These are phyloP conservation scores for Penicillium lividum DNA, from an alignment of 495 filamentous ascomycete species.

Conservation along the genomic window DNA sequence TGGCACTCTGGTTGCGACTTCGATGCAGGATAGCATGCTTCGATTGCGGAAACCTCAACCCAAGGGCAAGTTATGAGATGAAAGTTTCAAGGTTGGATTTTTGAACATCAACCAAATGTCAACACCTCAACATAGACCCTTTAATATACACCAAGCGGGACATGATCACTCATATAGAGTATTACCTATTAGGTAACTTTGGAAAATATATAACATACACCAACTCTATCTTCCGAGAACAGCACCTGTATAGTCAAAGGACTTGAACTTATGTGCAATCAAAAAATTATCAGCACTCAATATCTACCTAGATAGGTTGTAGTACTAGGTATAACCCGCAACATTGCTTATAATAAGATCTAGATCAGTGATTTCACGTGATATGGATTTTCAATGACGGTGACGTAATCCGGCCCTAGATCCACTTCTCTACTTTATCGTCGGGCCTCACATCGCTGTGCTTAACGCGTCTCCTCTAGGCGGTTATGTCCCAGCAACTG, in stretches of 20 bases:
- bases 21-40: slow-evolving; percentile 63
- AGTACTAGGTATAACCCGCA: no score
- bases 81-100: not conserved
- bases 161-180: no score
- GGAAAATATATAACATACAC: no score
- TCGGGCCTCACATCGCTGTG: not conserved
- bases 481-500: slow-evolving; percentile 2
- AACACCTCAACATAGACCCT: not conserved
- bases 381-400: not conserved
- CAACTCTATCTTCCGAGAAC: no score
- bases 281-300: no score
- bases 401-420: not conserved
- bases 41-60: slow-evolving; percentile 23
- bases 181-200: no score
- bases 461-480: not conserved
- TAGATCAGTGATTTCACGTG: not conserved
- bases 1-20: slow-evolving; percentile 62
- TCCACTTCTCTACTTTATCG: not conserved
- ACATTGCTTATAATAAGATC: no score
- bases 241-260: no score
- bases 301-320: no score
- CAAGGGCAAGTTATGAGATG: slow-evolving; percentile 28
- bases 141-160: no score
- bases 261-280: no score
- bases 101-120: not conserved